Percentiles rank a stretch among this genome's conserved stretches.
Evolutionary conservation across 148 eudicot species (phyloP).

Genomic region (Salicornia ramosissima): DNA sequence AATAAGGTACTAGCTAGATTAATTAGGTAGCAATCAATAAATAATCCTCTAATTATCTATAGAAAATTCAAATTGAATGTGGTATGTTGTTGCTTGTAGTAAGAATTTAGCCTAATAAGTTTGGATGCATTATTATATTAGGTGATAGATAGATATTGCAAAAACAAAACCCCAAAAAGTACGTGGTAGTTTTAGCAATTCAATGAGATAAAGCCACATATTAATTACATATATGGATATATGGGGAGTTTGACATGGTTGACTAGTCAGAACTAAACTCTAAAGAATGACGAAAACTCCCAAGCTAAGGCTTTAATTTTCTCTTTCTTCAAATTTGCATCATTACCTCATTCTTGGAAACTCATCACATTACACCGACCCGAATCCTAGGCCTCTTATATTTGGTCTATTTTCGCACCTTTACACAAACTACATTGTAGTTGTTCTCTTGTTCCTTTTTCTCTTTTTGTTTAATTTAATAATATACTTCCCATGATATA

Average conservation of each 20-base stretch:
- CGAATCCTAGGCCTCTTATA: conserved; percentile 26
- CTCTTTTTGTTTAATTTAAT: no score
- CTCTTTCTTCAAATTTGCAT: conserved; percentile 1
- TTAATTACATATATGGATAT: neutral
- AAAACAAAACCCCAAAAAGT: neutral
- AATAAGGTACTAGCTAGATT: no score
- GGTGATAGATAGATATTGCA: no score
- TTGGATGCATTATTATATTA: no score
- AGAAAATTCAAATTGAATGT: no score
- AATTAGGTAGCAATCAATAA: no score
- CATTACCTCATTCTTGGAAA: conserved; percentile 22
- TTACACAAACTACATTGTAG: no score
- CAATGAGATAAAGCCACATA: conserved; percentile 11
- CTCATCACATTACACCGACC: conserved; percentile 33
- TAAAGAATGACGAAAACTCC: neutral
- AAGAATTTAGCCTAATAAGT: no score
- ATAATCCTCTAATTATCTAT: no score
- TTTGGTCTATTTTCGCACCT: conserved; percentile 19
- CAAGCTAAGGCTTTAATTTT: neutral
- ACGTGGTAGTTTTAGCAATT: conserved; percentile 4
- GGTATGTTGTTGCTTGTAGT: no score
- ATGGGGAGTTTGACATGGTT: conserved; percentile 20
- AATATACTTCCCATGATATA: no score
- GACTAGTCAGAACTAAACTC: conserved; percentile 21
- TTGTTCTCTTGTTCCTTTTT: no score